Evolutionary conservation across 768 basidiomycete genomes (phyloP).

Genomic region (Boletus rex-veris): DNA sequence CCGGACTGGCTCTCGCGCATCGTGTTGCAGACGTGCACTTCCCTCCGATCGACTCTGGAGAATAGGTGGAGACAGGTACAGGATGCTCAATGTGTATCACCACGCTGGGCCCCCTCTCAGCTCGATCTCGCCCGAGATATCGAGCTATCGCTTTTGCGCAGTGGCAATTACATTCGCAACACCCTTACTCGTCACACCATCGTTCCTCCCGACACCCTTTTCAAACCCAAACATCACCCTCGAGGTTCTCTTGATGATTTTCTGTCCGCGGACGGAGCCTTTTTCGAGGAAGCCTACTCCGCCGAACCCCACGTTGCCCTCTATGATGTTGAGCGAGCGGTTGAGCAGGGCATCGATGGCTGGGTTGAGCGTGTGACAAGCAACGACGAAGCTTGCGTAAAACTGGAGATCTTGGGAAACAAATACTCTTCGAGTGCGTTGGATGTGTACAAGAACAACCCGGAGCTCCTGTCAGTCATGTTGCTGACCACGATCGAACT

Average conservation of each 20-base stretch:
- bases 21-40: constrained; percentile 8
- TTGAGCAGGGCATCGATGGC: constrained; percentile 29
- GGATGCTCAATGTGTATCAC: constrained; percentile 21
- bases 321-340: constrained; percentile 37
- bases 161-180: constrained; percentile 27
- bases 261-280: constrained; percentile 6
- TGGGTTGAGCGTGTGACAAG: constrained; percentile 30
- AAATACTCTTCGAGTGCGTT: constrained; percentile 28
- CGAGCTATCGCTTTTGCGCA: constrained; percentile 30
- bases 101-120: constrained; percentile 29
- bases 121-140: constrained; percentile 32
- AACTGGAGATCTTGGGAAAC: constrained; percentile 23
- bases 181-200: constrained; percentile 6
- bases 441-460: constrained; percentile 29
- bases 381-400: constrained; percentile 11
- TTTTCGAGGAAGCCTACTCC: constrained; percentile 7
- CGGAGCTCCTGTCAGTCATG: constrained; percentile 42
- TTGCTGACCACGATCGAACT: constrained; percentile 38
- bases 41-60: constrained; percentile 24
- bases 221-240: background rate
- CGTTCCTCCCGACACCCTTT: background rate
- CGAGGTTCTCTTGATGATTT: constrained; percentile 19
- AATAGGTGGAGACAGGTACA: constrained; percentile 37
- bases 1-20: constrained; percentile 16
- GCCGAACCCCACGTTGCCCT: constrained; percentile 21